phyloP scores from a whole-genome alignment of 2,329 filamentous ascomycete genomes.

The Fusarium begoniae region DNA sequence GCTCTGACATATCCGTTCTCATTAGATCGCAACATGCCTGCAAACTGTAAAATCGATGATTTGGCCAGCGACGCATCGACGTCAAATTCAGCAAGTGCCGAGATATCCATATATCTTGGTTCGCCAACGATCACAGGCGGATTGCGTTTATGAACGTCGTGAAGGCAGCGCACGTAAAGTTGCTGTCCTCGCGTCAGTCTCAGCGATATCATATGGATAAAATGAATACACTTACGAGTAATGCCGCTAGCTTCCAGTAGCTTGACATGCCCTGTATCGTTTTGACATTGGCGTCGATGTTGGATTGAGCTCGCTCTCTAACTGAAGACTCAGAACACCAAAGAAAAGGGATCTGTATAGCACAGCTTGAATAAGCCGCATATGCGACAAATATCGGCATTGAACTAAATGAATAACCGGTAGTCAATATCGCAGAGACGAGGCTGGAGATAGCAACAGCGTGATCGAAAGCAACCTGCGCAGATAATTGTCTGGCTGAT shows the following conservation, averaged over 20 bases:
- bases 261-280: neutral
- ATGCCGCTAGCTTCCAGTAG: neutral
- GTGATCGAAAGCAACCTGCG: neutral
- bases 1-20: neutral
- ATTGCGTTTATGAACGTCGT: neutral
- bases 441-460: neutral
- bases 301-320: neutral
- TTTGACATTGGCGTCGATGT: neutral
- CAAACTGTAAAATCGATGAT: neutral
- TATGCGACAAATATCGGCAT: slow-evolving; percentile 7
- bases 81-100: neutral
- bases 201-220: accelerated
- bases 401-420: accelerated
- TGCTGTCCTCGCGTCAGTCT: neutral
- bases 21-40: neutral
- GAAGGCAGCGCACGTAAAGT: neutral
- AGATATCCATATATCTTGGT: neutral
- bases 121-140: neutral
- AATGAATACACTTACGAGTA: neutral
- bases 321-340: neutral
- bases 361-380: neutral
- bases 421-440: accelerated
- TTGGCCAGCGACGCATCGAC: neutral
- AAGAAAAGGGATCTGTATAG: neutral
- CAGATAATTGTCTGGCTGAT: neutral